These are phyloP conservation scores for Miscanthus sacchariflorus DNA, from an alignment of 202 grass and related monocot species.

Conservation along the genomic window DNA sequence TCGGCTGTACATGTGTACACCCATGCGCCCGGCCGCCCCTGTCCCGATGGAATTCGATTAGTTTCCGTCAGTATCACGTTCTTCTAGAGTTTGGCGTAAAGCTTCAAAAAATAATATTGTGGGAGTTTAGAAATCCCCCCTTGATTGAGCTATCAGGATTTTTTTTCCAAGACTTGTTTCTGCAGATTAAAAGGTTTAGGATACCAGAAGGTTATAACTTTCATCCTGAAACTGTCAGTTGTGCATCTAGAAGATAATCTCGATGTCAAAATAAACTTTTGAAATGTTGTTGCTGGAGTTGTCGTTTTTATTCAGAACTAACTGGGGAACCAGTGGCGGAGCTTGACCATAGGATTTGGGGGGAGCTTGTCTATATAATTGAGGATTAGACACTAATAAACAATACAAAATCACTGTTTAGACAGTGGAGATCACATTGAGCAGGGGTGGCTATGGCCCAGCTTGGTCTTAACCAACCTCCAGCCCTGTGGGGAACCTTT, in stretches of 20 bases:
- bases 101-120: background rate
- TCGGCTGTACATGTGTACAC: background rate
- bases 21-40: background rate
- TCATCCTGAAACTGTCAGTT: background rate
- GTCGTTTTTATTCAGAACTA: background rate
- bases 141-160: background rate
- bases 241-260: background rate
- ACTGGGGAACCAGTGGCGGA: background rate
- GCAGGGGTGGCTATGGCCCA: background rate
- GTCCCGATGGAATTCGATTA: background rate
- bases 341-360: too few relatives aligned
- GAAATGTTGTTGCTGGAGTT: background rate
- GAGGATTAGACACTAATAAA: background rate
- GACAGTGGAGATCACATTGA: background rate
- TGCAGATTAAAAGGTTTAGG: background rate
- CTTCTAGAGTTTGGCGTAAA: constrained; percentile 3
- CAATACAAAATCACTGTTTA: background rate
- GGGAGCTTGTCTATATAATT: too few relatives aligned
- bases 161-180: background rate
- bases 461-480: background rate
- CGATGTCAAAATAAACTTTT: background rate
- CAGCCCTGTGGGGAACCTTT: background rate
- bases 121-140: background rate
- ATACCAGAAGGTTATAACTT: background rate
- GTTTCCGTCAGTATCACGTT: background rate